phyloP scores from a whole-genome alignment of 805 yeast species.

The Pichia nanzhaoensis region DNA sequence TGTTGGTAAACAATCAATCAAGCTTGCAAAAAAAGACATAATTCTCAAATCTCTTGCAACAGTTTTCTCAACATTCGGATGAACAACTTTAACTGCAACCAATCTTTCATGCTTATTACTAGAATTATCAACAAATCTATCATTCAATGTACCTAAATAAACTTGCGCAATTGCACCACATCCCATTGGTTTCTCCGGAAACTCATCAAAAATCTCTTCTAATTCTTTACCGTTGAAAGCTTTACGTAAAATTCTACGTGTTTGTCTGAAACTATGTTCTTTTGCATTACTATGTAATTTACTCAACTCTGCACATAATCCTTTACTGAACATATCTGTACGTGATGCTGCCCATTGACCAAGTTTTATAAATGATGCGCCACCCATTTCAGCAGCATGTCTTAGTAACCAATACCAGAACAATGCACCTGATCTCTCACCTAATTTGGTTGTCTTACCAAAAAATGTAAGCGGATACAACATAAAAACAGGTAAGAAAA shows the following conservation, averaged over 20 bases:
- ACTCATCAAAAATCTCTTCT: constrained; percentile 76
- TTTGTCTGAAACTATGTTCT: constrained; percentile 58
- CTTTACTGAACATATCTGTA: constrained; percentile 82
- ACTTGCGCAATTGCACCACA: constrained; percentile 99
- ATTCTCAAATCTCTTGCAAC: constrained; percentile 77
- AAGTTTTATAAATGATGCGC: constrained; percentile 84
- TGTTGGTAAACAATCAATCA: constrained; percentile 72
- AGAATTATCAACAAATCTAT: constrained; percentile 27
- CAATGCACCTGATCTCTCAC: constrained; percentile 53
- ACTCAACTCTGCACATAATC: constrained; percentile 70
- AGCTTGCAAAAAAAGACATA: constrained; percentile 72
- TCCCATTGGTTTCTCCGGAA: constrained; percentile 72
- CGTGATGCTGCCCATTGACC: constrained; percentile 99
- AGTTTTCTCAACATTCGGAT: constrained; percentile 70
- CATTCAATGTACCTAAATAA: constrained; percentile 61
- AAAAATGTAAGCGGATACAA: constrained; percentile 56
- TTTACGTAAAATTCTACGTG: constrained; percentile 49
- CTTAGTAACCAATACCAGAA: constrained; percentile 67
- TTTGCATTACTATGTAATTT: constrained; percentile 77
- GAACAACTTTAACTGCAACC: constrained; percentile 90
- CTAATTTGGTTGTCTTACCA: constrained; percentile 37
- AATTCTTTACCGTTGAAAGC: constrained; percentile 50
- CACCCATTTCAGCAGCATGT: constrained; percentile 70
- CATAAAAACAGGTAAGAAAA: constrained; percentile 66
- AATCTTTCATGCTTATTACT: constrained; percentile 37